Conservation (phyloP, 805 yeast species). For the Candida nonsorbophila region DNA sequence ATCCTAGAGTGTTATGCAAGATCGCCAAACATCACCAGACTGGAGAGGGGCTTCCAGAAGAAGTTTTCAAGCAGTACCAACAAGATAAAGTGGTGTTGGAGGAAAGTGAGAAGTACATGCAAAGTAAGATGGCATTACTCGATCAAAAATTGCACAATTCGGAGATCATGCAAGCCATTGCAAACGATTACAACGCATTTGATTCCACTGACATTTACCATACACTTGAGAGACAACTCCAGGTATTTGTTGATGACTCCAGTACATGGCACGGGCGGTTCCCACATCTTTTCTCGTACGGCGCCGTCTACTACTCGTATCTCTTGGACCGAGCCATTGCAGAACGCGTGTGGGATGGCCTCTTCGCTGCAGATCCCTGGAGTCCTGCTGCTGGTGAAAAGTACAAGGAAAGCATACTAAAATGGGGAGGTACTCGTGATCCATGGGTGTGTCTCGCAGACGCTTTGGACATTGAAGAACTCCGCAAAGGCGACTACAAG, state of each 20-base stretch:
- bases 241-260: constrained; percentile 60
- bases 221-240: constrained; percentile 50
- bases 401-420: constrained; percentile 63
- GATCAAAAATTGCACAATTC: constrained; percentile 73
- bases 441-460: constrained; percentile 86
- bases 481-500: constrained; percentile 59
- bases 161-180: constrained; percentile 17
- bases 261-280: constrained; percentile 93
- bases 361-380: constrained; percentile 69
- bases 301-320: constrained; percentile 90
- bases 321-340: constrained; percentile 91
- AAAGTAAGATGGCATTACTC: constrained; percentile 81
- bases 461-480: constrained; percentile 58
- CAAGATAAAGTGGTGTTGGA: constrained; percentile 48
- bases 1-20: constrained; percentile 64
- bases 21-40: constrained; percentile 74
- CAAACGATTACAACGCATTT: constrained; percentile 21
- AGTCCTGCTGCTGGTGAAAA: constrained; percentile 69
- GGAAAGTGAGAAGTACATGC: constrained; percentile 76
- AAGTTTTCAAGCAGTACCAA: constrained; percentile 47
- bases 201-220: constrained; percentile 64
- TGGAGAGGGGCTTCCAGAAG: constrained; percentile 51
- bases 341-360: constrained; percentile 69
- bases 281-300: constrained; percentile 90
- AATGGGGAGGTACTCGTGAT: constrained; percentile 92